Conservation (phyloP, 495 filamentous ascomycete species). For the Penicillium simplicissimum region DNA sequence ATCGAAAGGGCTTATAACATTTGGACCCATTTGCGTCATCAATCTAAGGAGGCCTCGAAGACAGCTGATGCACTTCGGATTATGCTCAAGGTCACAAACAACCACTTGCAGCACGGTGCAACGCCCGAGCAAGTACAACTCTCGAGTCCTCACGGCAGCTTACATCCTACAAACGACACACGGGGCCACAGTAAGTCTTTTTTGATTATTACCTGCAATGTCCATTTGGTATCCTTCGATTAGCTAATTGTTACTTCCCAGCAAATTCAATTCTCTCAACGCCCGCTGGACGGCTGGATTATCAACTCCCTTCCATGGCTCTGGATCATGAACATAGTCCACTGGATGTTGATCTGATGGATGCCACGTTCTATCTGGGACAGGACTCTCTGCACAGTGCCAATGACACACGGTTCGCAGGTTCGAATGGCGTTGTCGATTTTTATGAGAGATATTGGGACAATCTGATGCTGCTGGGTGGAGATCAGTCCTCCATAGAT, state of each 20-base stretch:
- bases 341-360: conserved; percentile 15
- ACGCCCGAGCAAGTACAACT: conserved; percentile 8
- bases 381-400: conserved; percentile 3
- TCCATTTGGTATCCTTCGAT: neutral
- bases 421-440: conserved; percentile 7
- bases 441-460: conserved; percentile 17
- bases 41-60: conserved; percentile 22
- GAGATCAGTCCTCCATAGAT: conserved; percentile 1
- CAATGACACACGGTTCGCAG: neutral
- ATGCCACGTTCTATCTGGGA: conserved; percentile 11
- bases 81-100: conserved; percentile 24
- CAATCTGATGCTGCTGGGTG: conserved; percentile 16
- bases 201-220: neutral
- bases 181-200: neutral
- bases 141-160: neutral
- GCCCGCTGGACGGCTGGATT: neutral
- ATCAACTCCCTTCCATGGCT: neutral
- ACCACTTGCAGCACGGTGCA: conserved; percentile 13
- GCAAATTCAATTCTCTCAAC: neutral
- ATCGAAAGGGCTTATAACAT: conserved; percentile 19
- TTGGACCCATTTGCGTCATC: conserved; percentile 17
- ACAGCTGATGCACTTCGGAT: conserved; percentile 20
- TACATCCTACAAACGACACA: neutral
- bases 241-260: neutral
- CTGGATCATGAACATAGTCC: conserved; percentile 5